These are phyloP conservation scores for Dioscorea dumetorum DNA, from an alignment of 106 monocot species.

Conservation along the genomic window DNA sequence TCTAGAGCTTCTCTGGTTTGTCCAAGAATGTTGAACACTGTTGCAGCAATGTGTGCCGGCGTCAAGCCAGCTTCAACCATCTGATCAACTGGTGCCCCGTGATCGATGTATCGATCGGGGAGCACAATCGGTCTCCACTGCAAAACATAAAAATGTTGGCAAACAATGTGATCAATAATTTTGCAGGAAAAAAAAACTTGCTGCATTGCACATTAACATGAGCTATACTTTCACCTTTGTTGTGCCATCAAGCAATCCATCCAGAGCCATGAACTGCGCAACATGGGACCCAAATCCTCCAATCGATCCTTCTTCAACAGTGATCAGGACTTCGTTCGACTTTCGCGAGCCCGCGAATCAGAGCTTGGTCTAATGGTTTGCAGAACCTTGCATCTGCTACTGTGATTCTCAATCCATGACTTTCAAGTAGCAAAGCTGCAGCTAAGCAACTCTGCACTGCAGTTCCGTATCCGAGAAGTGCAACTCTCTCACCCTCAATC, in stretches of 20 bases:
- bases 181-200: neutral
- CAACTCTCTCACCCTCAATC: constrained; percentile 74
- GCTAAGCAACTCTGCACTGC: constrained; percentile 87
- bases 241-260: constrained; percentile 79
- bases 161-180: neutral
- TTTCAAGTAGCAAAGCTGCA: constrained; percentile 54
- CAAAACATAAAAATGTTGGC: neutral
- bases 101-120: constrained; percentile 87
- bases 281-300: constrained; percentile 96
- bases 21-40: constrained; percentile 82
- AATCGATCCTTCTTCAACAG: constrained; percentile 88
- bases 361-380: constrained; percentile 73
- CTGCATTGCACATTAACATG: neutral
- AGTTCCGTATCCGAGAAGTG: constrained; percentile 82
- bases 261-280: constrained; percentile 85
- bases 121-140: constrained; percentile 98
- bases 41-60: constrained; percentile 79
- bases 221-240: constrained; percentile 36
- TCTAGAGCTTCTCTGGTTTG: constrained; percentile 83
- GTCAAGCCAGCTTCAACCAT: constrained; percentile 77
- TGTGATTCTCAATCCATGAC: constrained; percentile 56
- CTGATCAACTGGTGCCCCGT: constrained; percentile 83
- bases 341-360: constrained; percentile 66
- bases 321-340: constrained; percentile 73
- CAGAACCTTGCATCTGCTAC: constrained; percentile 95